These are phyloP conservation scores for Epithemia pelagica DNA, from an alignment of 108 stramenopile species.

Conservation along the genomic window DNA sequence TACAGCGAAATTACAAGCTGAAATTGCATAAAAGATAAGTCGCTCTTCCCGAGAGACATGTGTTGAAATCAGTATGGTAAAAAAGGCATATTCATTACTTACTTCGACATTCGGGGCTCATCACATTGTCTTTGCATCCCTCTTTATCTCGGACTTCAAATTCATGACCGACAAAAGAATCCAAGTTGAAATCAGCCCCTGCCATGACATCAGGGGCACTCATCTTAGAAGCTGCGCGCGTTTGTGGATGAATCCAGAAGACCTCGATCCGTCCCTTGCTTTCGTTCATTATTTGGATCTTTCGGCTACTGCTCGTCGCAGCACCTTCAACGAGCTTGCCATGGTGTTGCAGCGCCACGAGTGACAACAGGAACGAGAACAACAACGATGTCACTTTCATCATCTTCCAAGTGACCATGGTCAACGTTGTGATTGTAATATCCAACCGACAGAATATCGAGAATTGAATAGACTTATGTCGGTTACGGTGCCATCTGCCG, in stretches of 20 bases:
- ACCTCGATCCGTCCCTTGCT: slow-evolving; percentile 1
- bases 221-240: neutral
- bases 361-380: too few relatives aligned
- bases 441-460: too few relatives aligned
- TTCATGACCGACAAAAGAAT: slow-evolving; percentile 64
- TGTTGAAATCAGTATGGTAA: too few relatives aligned
- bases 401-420: too few relatives aligned
- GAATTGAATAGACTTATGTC: too few relatives aligned
- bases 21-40: neutral
- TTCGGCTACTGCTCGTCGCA: neutral
- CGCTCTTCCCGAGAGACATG: neutral
- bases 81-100: too few relatives aligned
- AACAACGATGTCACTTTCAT: too few relatives aligned
- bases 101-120: neutral
- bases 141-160: slow-evolving; percentile 66
- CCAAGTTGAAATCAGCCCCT: slow-evolving; percentile 27
- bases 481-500: too few relatives aligned
- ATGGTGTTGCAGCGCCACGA: too few relatives aligned
- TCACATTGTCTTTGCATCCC: slow-evolving; percentile 45
- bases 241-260: slow-evolving; percentile 16
- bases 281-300: slow-evolving; percentile 15
- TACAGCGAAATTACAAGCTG: slow-evolving; percentile 5
- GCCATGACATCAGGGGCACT: slow-evolving; percentile 7
- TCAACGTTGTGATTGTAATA: too few relatives aligned
- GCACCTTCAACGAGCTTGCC: too few relatives aligned